Conservation (phyloP, 768 basidiomycete genomes). For the Lactarius trivialis region DNA sequence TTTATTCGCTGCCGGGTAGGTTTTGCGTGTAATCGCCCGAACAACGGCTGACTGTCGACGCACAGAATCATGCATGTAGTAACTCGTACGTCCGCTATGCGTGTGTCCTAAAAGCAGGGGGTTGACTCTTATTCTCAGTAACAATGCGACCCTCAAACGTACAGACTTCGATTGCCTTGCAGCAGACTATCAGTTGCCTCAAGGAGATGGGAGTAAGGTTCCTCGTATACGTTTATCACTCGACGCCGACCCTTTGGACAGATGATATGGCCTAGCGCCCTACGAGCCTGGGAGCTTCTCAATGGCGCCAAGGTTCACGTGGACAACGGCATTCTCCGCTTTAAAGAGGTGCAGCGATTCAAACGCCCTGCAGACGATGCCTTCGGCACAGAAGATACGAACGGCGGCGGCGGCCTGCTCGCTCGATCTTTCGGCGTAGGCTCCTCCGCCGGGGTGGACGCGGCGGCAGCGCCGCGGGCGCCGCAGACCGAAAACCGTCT, state of each 20-base stretch:
- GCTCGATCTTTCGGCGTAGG: not conserved
- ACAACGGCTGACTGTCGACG: slow-evolving; percentile 15
- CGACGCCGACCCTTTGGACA: slow-evolving; percentile 49
- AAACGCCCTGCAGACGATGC: slow-evolving; percentile 23
- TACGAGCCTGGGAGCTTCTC: slow-evolving; percentile 22
- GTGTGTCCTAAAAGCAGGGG: slow-evolving; percentile 10
- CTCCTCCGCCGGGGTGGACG: not conserved
- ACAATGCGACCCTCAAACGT: slow-evolving; percentile 64
- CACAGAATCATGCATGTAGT: slow-evolving; percentile 73
- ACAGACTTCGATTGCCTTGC: slow-evolving; percentile 60
- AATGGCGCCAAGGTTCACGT: slow-evolving; percentile 22
- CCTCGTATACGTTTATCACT: slow-evolving; percentile 43
- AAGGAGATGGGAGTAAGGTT: slow-evolving; percentile 61
- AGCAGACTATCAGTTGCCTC: slow-evolving; percentile 55
- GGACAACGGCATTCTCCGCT: slow-evolving; percentile 15
- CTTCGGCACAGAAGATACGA: slow-evolving; percentile 10
- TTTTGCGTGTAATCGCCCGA: slow-evolving; percentile 6
- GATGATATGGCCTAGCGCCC: slow-evolving; percentile 36
- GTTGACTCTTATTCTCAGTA: slow-evolving; percentile 37
- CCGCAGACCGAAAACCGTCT: slow-evolving; percentile 16
- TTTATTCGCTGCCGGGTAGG: slow-evolving; percentile 66
- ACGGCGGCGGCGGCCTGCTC: not conserved
- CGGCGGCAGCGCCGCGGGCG: not conserved
- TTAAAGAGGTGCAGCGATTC: slow-evolving; percentile 3
- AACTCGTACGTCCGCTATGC: slow-evolving; percentile 43